phyloP scores from a whole-genome alignment of 2,329 filamentous ascomycete species.

The Fusarium mexicanum region DNA sequence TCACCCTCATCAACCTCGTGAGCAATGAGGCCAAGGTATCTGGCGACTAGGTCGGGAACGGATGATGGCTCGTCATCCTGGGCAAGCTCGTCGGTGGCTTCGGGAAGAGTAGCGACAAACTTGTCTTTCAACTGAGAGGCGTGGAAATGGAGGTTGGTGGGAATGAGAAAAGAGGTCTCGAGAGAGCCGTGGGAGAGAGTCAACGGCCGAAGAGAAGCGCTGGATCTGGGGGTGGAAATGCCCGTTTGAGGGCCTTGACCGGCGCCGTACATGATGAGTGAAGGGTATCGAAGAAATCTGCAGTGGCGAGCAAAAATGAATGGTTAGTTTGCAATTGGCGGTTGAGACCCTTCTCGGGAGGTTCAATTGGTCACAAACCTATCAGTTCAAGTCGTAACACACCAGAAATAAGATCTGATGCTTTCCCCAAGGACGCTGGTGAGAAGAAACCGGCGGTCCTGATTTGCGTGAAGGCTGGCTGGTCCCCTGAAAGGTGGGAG shows the following conservation, averaged over 20 bases:
- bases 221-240: slow-evolving; percentile 94
- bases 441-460: slow-evolving; percentile 40
- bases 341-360: not conserved
- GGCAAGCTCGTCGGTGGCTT: slow-evolving; percentile 94
- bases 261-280: slow-evolving; percentile 82
- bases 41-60: slow-evolving; percentile 87
- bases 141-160: slow-evolving; percentile 94
- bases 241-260: slow-evolving; percentile 89
- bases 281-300: slow-evolving; percentile 55
- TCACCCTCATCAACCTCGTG: slow-evolving; percentile 91
- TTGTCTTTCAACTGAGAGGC: slow-evolving; percentile 93
- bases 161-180: slow-evolving; percentile 95
- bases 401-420: slow-evolving; percentile 38
- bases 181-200: slow-evolving; percentile 92
- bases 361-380: slow-evolving; percentile 42
- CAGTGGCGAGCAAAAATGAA: slow-evolving; percentile 7
- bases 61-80: slow-evolving; percentile 99
- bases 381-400: slow-evolving; percentile 45
- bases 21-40: slow-evolving; percentile 92
- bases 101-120: slow-evolving; percentile 85
- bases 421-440: slow-evolving; percentile 43
- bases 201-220: slow-evolving; percentile 89
- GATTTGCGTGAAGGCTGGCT: slow-evolving; percentile 42
- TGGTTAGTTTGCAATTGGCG: slow-evolving; percentile 27
- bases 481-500: slow-evolving; percentile 41